Percentiles rank a stretch among this genome's conserved stretches.
These are phyloP conservation scores for Pseudophaeomoniella oleicola DNA, from an alignment of 2,329 filamentous ascomycete species.

Conservation along the genomic window DNA sequence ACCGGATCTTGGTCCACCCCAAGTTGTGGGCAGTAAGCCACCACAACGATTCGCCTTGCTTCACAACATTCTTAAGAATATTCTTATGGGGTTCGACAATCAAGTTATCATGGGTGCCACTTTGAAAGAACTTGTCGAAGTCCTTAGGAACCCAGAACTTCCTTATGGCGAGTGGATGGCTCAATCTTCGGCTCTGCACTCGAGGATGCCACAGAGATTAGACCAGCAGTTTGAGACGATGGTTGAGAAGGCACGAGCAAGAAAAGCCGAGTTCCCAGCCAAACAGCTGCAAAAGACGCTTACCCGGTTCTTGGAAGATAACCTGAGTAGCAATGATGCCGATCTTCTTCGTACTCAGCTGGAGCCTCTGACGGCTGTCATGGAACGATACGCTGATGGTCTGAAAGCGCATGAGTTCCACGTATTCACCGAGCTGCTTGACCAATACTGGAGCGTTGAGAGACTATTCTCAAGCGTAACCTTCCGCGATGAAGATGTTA, in stretches of 20 bases:
- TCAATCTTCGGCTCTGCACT: constrained; percentile 91
- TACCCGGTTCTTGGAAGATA: constrained; percentile 77
- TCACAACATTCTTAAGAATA: constrained; percentile 67
- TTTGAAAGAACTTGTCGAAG: constrained; percentile 76
- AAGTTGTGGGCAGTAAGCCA: constrained; percentile 80
- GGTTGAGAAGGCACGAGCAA: constrained; percentile 65
- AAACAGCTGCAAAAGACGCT: constrained; percentile 76
- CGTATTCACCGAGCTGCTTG: constrained; percentile 65
- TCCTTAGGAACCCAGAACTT: constrained; percentile 76
- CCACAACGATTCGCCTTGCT: constrained; percentile 73
- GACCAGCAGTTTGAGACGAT: constrained; percentile 70
- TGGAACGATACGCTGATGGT: constrained; percentile 70
- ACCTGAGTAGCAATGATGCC: constrained; percentile 57
- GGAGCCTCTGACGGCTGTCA: constrained; percentile 60
- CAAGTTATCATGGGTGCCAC: constrained; percentile 86
- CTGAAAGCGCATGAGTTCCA: constrained; percentile 80
- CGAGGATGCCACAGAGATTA: constrained; percentile 90
- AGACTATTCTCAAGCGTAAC: constrained; percentile 73
- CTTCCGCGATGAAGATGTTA: constrained; percentile 80
- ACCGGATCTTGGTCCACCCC: constrained; percentile 70
- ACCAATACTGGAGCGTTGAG: constrained; percentile 73
- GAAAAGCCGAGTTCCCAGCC: constrained; percentile 78
- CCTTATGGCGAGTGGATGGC: constrained; percentile 95
- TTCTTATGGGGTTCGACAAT: constrained; percentile 90
- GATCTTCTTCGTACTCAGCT: constrained; percentile 60